phyloP scores from a whole-genome alignment of 345 rosid genomes.

The Gossypium thurberi region DNA sequence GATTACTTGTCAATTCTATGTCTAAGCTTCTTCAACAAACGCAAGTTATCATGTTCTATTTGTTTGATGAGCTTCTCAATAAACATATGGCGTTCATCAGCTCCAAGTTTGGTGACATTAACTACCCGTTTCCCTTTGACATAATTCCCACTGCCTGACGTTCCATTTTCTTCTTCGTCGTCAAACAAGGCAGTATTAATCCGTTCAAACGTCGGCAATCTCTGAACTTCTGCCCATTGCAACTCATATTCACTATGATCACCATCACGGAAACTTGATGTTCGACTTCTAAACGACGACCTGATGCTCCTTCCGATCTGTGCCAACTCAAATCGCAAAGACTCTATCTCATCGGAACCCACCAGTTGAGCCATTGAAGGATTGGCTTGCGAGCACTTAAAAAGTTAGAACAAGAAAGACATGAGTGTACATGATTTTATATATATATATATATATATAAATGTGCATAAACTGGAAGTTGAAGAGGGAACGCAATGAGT shows the following conservation, averaged over 20 bases:
- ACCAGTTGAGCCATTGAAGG: conserved; percentile 25
- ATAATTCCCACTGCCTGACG: background rate
- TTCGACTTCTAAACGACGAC: conserved; percentile 29
- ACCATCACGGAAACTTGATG: conserved; percentile 17
- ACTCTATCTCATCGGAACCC: conserved; percentile 32
- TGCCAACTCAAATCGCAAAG: conserved; percentile 30
- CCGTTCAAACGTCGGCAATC: background rate
- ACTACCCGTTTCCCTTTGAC: background rate
- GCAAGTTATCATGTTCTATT: background rate
- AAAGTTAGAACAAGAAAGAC: background rate
- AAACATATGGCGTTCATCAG: background rate
- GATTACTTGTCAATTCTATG: background rate
- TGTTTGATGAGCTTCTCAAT: conserved; percentile 2
- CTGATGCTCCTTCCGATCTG: conserved; percentile 40
- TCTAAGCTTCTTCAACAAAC: conserved; percentile 4
- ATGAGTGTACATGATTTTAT: background rate
- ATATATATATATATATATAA: background rate
- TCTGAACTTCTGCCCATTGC: conserved; percentile 8
- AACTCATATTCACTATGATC: background rate
- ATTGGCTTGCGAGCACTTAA: background rate
- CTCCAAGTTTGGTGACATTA: conserved; percentile 6
- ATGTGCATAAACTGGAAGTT: background rate
- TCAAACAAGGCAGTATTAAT: conserved; percentile 3
- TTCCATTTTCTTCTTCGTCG: background rate
- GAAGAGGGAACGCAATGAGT: background rate